Evolutionary conservation across 2,329 filamentous ascomycete species (phyloP).

Genomic region (Scytalidium sp.): DNA sequence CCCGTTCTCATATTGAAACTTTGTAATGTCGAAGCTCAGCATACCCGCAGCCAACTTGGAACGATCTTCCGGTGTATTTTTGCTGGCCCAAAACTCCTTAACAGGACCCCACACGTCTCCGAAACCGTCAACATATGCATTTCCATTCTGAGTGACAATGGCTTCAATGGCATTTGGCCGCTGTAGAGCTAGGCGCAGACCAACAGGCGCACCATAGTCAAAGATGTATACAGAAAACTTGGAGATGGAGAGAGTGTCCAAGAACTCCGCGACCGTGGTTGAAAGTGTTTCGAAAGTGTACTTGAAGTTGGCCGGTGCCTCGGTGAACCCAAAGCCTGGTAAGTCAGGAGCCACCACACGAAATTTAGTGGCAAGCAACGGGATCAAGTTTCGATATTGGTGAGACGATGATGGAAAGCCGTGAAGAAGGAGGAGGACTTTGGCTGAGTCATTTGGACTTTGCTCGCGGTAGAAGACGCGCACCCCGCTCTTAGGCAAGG

Average conservation of each 20-base stretch:
- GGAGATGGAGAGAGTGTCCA: constrained; percentile 41
- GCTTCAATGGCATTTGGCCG: constrained; percentile 45
- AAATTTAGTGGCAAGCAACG: constrained; percentile 35
- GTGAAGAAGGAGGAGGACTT: constrained; percentile 40
- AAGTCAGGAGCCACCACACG: constrained; percentile 54
- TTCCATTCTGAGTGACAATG: constrained; percentile 59
- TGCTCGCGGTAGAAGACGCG: constrained; percentile 39
- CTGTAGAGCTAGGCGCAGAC: constrained; percentile 49
- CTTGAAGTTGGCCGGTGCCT: constrained; percentile 41
- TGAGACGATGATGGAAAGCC: constrained; percentile 43
- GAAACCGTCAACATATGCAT: constrained; percentile 56
- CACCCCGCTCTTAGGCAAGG: no score
- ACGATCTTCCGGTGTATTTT: constrained; percentile 6
- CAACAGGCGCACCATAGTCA: constrained; percentile 59
- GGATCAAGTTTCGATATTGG: constrained; percentile 42
- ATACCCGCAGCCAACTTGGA: constrained; percentile 5
- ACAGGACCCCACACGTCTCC: constrained; percentile 28
- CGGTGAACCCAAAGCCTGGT: constrained; percentile 58
- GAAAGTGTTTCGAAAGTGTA: constrained; percentile 54
- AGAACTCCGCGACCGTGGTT: constrained; percentile 43
- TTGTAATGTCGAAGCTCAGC: constrained; percentile 16
- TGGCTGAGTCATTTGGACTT: constrained; percentile 25
- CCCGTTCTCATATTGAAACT: constrained; percentile 22
- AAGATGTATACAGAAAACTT: constrained; percentile 58
- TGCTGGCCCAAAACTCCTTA: constrained; percentile 13